These are phyloP conservation scores for Excoecaria cochinchinensis DNA, from an alignment of 345 rosid genomes.

Conservation along the genomic window DNA sequence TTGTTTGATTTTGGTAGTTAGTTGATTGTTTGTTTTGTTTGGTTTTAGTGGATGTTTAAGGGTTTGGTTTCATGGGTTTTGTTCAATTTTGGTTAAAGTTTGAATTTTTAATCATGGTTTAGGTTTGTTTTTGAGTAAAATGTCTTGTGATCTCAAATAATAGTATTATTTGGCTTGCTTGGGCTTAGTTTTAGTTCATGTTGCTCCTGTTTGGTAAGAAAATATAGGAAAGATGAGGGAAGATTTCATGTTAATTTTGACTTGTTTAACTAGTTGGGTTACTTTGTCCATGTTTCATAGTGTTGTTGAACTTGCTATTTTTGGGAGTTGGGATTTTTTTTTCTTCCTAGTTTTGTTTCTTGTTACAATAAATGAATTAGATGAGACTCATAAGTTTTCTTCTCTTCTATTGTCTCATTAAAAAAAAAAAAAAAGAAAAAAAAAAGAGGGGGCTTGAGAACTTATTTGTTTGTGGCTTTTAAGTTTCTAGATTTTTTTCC, in stretches of 20 bases:
- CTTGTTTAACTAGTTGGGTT: not conserved
- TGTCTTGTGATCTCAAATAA: not conserved
- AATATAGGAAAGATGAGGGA: not conserved
- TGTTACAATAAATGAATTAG: not conserved
- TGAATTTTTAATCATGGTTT: slow-evolving; percentile 14
- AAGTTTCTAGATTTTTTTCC: not conserved
- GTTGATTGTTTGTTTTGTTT: not conserved
- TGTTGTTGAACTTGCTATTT: not conserved
- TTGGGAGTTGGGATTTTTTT: not conserved
- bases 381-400: not conserved
- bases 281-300: not conserved
- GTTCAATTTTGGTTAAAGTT: slow-evolving; percentile 9
- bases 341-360: not conserved
- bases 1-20: not conserved
- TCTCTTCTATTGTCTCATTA: not conserved
- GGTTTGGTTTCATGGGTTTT: not conserved
- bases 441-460: too few species aligned
- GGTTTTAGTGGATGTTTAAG: not conserved
- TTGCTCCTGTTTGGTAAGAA: slow-evolving; percentile 5
- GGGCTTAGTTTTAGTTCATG: not conserved
- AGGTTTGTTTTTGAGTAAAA: not conserved
- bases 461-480: not conserved
- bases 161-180: not conserved
- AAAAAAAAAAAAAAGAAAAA: not conserved
- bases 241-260: not conserved